Percentiles rank a stretch among this genome's conserved stretches.
These are phyloP conservation scores for Holtermannia corniformis DNA, from an alignment of 768 basidiomycete species.

Conservation along the genomic window DNA sequence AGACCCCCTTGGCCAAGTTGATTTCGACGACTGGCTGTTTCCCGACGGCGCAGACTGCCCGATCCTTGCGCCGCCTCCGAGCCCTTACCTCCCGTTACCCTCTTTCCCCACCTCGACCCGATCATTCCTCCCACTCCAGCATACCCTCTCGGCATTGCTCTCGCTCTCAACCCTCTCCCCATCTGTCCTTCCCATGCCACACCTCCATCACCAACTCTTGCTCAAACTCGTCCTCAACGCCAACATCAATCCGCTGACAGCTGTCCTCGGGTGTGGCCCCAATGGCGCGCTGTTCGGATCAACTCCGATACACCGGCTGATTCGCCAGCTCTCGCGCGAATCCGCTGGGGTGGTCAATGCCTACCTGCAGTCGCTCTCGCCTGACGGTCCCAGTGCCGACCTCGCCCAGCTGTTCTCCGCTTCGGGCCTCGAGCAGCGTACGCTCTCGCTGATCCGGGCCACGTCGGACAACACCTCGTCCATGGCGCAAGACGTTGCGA, in stretches of 20 bases:
- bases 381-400: constrained; percentile 23
- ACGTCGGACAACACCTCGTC: constrained; percentile 67
- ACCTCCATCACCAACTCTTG: constrained; percentile 60
- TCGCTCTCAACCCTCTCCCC: constrained; percentile 51
- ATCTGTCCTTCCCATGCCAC: constrained; percentile 56
- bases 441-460: constrained; percentile 50
- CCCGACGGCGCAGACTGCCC: constrained; percentile 3
- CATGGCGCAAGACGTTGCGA: constrained; percentile 64
- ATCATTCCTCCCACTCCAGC: constrained; percentile 51
- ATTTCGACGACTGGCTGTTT: constrained; percentile 29
- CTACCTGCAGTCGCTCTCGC: constrained; percentile 30
- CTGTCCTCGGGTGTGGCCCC: constrained; percentile 52
- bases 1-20: constrained; percentile 45
- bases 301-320: constrained; percentile 45
- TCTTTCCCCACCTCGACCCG: constrained; percentile 49
- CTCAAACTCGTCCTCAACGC: constrained; percentile 74
- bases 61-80: constrained; percentile 20
- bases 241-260: constrained; percentile 76
- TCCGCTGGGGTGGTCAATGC: constrained; percentile 53
- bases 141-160: constrained; percentile 59
- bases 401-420: constrained; percentile 32
- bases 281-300: constrained; percentile 64
- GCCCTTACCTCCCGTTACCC: constrained; percentile 23
- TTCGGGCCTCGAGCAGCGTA: constrained; percentile 50
- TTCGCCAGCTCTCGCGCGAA: constrained; percentile 51